phyloP scores from a whole-genome alignment of 371 early-diverging fungal genomes.

The Apophysomyces trapeziformis region DNA sequence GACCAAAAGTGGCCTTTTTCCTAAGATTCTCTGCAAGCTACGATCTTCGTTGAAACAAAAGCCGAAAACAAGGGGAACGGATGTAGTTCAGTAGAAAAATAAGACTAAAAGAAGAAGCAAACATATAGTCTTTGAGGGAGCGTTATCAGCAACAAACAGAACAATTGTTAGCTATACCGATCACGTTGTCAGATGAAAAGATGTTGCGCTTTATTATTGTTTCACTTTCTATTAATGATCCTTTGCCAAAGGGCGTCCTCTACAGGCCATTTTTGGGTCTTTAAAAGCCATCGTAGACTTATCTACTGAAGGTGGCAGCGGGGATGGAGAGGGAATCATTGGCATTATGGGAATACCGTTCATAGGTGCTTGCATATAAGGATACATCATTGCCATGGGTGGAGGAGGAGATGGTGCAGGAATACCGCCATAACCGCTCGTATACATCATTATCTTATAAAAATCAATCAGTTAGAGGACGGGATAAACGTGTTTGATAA shows the following conservation, averaged over 20 bases:
- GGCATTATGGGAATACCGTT: slow-evolving; percentile 16
- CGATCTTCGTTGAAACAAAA: too few species aligned
- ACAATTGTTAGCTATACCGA: too few species aligned
- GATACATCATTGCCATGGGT: slow-evolving; percentile 34
- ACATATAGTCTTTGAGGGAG: too few species aligned
- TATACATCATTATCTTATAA: slow-evolving; percentile 45
- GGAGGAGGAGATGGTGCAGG: slow-evolving; percentile 16
- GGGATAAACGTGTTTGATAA: background rate
- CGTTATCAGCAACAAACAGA: too few species aligned
- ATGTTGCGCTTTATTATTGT: background rate
- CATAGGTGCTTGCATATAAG: slow-evolving; percentile 32
- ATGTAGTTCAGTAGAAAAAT: too few species aligned
- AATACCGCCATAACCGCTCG: slow-evolving; percentile 34
- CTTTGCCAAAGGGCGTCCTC: slow-evolving; percentile 8
- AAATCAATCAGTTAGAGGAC: slow-evolving; percentile 3
- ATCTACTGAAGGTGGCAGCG: slow-evolving; percentile 18
- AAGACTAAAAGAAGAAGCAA: too few species aligned
- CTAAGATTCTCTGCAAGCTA: too few species aligned
- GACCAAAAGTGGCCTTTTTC: too few species aligned
- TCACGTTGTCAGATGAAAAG: too few species aligned
- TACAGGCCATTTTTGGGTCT: slow-evolving; percentile 8
- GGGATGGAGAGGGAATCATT: slow-evolving; percentile 20
- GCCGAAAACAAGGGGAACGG: too few species aligned
- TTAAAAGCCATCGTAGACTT: slow-evolving; percentile 12
- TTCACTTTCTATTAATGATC: slow-evolving; percentile 2